A percentile compares a stretch with the other conserved stretches of the same genome.
Conservation (phyloP, 495 filamentous ascomycete genomes). For the Aspergillus baeticus region DNA sequence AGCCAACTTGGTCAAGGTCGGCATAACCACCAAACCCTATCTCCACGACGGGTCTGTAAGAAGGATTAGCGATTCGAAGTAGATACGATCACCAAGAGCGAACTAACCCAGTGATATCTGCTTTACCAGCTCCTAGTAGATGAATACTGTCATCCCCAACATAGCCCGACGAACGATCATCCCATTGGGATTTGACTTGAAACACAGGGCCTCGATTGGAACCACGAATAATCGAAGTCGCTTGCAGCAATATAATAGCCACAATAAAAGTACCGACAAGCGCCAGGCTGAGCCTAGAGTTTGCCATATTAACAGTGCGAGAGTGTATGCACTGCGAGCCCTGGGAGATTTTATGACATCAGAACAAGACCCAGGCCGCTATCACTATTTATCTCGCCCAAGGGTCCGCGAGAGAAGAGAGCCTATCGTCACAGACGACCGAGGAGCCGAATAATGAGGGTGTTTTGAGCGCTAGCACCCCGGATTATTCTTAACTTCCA, state of each 20-base stretch:
- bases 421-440: conserved; percentile 11
- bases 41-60: conserved; percentile 75
- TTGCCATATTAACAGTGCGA: conserved; percentile 26
- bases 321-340: background rate
- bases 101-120: conserved; percentile 84
- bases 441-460: background rate
- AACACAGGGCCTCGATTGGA: conserved; percentile 13
- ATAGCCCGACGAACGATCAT: conserved; percentile 21
- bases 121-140: conserved; percentile 87
- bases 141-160: conserved; percentile 52
- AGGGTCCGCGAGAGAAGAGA: conserved; percentile 2
- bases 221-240: conserved; percentile 24
- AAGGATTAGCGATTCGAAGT: background rate
- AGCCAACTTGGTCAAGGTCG: conserved; percentile 78
- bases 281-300: conserved; percentile 23
- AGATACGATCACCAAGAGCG: background rate
- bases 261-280: conserved; percentile 27
- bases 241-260: conserved; percentile 30
- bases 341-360: conserved; percentile 8
- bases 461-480: background rate
- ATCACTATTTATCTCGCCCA: conserved; percentile 5
- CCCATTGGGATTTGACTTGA: conserved; percentile 9
- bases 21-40: conserved; percentile 94
- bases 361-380: background rate
- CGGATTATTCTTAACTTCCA: conserved; percentile 8